phyloP scores from a whole-genome alignment of 2,329 filamentous ascomycete species.

The Aspergillus latus region DNA sequence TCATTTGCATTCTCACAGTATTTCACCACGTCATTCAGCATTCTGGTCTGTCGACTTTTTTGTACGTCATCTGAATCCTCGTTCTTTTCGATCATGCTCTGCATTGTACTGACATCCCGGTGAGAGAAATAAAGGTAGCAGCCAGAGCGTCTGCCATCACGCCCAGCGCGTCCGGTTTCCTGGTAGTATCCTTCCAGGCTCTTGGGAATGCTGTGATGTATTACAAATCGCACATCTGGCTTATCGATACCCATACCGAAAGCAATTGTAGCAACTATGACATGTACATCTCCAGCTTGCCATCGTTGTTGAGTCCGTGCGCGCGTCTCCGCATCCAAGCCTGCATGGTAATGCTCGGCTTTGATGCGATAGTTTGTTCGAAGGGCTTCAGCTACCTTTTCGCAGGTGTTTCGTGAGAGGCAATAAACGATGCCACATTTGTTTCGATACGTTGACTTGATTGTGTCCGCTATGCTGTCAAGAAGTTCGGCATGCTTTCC shows the following conservation, averaged over 20 bases:
- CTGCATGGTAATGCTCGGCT: slow-evolving; percentile 84
- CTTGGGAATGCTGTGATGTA: slow-evolving; percentile 90
- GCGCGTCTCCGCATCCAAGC: slow-evolving; percentile 68
- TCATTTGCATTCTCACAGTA: slow-evolving; percentile 89
- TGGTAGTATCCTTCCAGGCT: slow-evolving; percentile 98
- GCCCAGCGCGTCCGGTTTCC: slow-evolving; percentile 90
- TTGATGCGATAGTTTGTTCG: slow-evolving; percentile 61
- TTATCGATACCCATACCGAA: slow-evolving; percentile 99
- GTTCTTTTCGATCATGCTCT: slow-evolving; percentile 78
- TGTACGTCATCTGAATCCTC: slow-evolving; percentile 70
- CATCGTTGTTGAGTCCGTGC: slow-evolving; percentile 71
- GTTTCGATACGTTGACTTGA: slow-evolving; percentile 66
- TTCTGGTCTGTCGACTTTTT: slow-evolving; percentile 77
- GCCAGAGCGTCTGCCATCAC: slow-evolving; percentile 81
- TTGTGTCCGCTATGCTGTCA: slow-evolving; percentile 56
- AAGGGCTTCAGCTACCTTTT: slow-evolving; percentile 73
- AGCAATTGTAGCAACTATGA: slow-evolving; percentile 96
- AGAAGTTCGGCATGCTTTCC: slow-evolving; percentile 58
- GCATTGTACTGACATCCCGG: slow-evolving; percentile 69
- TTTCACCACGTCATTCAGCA: slow-evolving; percentile 80
- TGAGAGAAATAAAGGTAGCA: slow-evolving; percentile 91
- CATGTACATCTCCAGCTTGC: slow-evolving; percentile 76
- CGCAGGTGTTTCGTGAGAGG: slow-evolving; percentile 78
- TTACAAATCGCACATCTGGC: slow-evolving; percentile 90
- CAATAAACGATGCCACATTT: slow-evolving; percentile 93